These are phyloP conservation scores for Neurospora discreta DNA, from an alignment of 495 filamentous ascomycete species.

Conservation along the genomic window DNA sequence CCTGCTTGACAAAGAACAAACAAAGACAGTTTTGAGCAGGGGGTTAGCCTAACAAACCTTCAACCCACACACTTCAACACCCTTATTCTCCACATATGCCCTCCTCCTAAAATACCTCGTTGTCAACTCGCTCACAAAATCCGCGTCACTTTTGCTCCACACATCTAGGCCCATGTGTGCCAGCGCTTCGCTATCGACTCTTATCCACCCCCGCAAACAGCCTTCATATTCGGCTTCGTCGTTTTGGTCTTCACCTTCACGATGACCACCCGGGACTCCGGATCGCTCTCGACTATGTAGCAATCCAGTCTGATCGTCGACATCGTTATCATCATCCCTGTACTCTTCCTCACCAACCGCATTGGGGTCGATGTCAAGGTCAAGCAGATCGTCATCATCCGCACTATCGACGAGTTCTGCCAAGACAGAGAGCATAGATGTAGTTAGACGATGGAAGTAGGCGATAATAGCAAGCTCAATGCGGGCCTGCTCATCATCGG, in stretches of 20 bases:
- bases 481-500: constrained; percentile 22
- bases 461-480: constrained; percentile 70
- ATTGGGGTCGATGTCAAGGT: constrained; percentile 22
- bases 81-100: constrained; percentile 58
- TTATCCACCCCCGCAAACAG: constrained; percentile 32
- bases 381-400: constrained; percentile 40
- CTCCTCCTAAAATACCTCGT: constrained; percentile 59
- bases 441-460: constrained; percentile 84
- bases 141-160: constrained; percentile 69
- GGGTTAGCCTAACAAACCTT: constrained; percentile 47
- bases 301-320: constrained; percentile 19
- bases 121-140: constrained; percentile 59
- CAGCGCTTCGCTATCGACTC: constrained; percentile 59
- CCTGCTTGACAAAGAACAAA: background rate
- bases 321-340: constrained; percentile 4
- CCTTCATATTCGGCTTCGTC: constrained; percentile 18
- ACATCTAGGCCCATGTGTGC: constrained; percentile 72
- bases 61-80: constrained; percentile 72
- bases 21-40: background rate
- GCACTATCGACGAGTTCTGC: constrained; percentile 54
- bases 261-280: background rate
- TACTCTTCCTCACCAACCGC: constrained; percentile 10
- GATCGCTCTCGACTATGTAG: background rate
- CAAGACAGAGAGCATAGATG: constrained; percentile 55
- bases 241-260: constrained; percentile 7